These are phyloP conservation scores for Simplicillium aogashimaense DNA, from an alignment of 2,329 filamentous ascomycete genomes.

Conservation along the genomic window DNA sequence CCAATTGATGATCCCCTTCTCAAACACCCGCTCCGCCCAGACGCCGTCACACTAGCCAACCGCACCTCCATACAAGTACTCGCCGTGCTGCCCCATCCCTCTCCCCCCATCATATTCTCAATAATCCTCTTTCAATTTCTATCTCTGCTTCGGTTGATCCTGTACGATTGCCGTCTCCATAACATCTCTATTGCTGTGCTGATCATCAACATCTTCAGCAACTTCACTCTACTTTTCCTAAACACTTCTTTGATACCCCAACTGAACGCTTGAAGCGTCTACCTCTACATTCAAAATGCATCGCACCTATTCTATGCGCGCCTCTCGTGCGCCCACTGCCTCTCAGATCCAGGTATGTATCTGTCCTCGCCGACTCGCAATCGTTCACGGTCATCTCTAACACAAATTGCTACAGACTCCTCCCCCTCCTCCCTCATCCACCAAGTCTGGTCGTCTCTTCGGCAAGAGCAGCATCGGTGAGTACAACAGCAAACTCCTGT, in stretches of 20 bases:
- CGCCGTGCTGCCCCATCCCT: too few species aligned
- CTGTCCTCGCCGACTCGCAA: slow-evolving; percentile 4
- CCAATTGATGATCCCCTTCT: too few species aligned
- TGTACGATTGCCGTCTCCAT: too few species aligned
- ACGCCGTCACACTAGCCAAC: too few species aligned
- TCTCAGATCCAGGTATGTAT: slow-evolving; percentile 53
- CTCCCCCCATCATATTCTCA: too few species aligned
- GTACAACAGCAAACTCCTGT: slow-evolving; percentile 22
- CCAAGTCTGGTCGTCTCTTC: slow-evolving; percentile 84
- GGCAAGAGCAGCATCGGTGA: slow-evolving; percentile 77
- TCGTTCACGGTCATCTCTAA: not conserved
- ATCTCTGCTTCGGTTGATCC: too few species aligned
- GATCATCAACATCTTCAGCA: not conserved
- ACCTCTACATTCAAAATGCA: slow-evolving; percentile 56
- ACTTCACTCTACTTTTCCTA: not conserved
- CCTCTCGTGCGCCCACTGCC: slow-evolving; percentile 89
- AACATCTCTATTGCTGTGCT: not conserved
- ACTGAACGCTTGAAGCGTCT: too few species aligned
- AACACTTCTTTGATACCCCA: not conserved
- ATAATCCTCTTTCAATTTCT: too few species aligned
- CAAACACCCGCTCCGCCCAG: too few species aligned
- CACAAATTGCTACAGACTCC: slow-evolving; percentile 56
- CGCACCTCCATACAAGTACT: too few species aligned
- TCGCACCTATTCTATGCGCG: slow-evolving; percentile 98
- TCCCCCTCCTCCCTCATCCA: slow-evolving; percentile 81